These are phyloP conservation scores for Helminthosporium solani DNA, from an alignment of 2,329 filamentous ascomycete genomes.

Conservation along the genomic window DNA sequence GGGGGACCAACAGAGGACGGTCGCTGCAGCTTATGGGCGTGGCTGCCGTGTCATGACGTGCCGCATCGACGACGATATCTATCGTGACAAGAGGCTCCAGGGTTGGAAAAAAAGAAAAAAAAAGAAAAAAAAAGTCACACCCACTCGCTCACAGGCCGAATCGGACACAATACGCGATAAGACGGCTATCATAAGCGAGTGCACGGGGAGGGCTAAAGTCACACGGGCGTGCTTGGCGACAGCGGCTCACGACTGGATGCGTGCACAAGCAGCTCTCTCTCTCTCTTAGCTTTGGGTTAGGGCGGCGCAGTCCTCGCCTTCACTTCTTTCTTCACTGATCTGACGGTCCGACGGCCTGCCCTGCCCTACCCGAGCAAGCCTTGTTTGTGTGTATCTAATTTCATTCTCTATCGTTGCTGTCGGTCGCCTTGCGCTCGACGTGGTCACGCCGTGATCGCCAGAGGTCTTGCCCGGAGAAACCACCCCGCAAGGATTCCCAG, in stretches of 20 bases:
- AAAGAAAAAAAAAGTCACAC: constrained; percentile 16
- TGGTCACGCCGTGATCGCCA: constrained; percentile 31
- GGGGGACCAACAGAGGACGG: background rate
- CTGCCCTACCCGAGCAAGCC: background rate
- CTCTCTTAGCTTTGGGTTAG: constrained; percentile 23
- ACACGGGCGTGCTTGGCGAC: constrained; percentile 16
- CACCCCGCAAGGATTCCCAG: constrained; percentile 42
- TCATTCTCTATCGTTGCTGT: constrained; percentile 22
- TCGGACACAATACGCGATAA: constrained; percentile 13
- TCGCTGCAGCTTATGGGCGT: background rate
- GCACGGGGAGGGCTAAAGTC: constrained; percentile 14
- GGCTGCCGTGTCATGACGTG: constrained; percentile 6
- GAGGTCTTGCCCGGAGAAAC: constrained; percentile 20
- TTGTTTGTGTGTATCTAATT: background rate
- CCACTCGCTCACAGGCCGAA: constrained; percentile 5
- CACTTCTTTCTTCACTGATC: background rate
- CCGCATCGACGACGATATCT: background rate
- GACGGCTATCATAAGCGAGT: constrained; percentile 19
- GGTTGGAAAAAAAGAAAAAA: background rate
- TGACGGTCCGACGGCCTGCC: background rate
- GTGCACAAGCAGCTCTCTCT: constrained; percentile 19
- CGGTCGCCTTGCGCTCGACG: background rate
- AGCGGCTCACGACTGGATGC: constrained; percentile 1
- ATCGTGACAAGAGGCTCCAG: background rate
- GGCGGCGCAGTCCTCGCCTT: constrained; percentile 34